phyloP scores from a whole-genome alignment of 2,329 filamentous ascomycete genomes.

The Aureobasidium sp. region DNA sequence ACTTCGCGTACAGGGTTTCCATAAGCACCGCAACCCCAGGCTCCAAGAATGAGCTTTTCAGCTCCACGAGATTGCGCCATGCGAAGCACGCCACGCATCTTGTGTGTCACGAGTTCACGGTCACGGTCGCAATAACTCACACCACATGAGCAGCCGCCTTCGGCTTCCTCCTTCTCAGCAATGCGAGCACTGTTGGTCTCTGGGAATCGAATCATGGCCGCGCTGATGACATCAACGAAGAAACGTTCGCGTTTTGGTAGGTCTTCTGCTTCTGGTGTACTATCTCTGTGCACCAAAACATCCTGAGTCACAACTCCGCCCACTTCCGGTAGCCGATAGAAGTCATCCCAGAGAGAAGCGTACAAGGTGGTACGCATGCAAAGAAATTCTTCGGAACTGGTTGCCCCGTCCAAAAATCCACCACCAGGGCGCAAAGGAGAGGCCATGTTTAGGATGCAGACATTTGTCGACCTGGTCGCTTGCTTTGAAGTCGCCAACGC shows the following conservation, averaged over 20 bases:
- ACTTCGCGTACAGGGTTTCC: conserved; percentile 53
- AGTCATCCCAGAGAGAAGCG: conserved; percentile 48
- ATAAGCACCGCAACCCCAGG: conserved; percentile 57
- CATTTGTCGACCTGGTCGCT: conserved; percentile 23
- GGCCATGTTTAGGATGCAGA: conserved; percentile 55
- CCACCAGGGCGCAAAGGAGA: conserved; percentile 53
- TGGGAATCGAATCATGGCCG: conserved; percentile 51
- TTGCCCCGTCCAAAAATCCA: conserved; percentile 51
- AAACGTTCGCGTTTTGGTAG: conserved; percentile 42
- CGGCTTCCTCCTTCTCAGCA: conserved; percentile 21
- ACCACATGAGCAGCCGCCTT: conserved; percentile 22
- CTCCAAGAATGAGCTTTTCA: conserved; percentile 48
- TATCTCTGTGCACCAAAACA: conserved; percentile 49
- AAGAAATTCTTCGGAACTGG: conserved; percentile 53
- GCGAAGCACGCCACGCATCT: conserved; percentile 51
- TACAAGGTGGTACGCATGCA: conserved; percentile 53
- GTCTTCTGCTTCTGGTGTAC: conserved; percentile 29
- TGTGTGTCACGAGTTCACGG: conserved; percentile 41
- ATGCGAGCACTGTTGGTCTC: conserved; percentile 27
- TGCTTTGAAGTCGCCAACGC: neutral
- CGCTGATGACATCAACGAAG: conserved; percentile 50
- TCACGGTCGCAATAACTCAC: conserved; percentile 40
- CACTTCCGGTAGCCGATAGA: conserved; percentile 52
- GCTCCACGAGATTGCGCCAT: conserved; percentile 40
- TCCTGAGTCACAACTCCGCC: conserved; percentile 50